Conservation (phyloP, 2,329 filamentous ascomycete species). For the Camillea tinctor region DNA sequence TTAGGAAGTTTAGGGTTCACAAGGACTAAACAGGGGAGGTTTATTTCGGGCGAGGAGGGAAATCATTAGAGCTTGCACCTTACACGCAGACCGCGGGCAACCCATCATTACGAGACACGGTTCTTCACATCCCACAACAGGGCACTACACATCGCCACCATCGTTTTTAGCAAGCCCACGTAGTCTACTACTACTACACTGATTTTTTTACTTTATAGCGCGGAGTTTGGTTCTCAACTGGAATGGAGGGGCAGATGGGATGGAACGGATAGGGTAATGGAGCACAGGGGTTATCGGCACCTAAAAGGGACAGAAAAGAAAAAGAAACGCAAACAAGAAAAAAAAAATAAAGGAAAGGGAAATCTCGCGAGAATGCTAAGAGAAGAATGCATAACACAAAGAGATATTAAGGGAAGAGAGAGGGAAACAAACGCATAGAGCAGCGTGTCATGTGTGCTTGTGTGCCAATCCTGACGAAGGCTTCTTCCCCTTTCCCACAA, state of each 20-base stretch:
- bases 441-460: too few relatives aligned
- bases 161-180: background rate
- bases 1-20: constrained; percentile 24
- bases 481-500: too few relatives aligned
- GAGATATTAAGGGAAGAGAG: too few relatives aligned
- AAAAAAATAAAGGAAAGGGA: background rate
- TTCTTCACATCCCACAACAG: background rate
- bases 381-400: background rate
- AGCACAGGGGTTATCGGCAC: background rate
- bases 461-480: too few relatives aligned
- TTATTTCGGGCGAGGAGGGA: background rate
- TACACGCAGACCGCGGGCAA: background rate
- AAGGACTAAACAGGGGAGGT: constrained; percentile 20
- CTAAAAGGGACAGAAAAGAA: background rate
- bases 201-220: background rate
- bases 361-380: background rate
- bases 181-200: background rate
- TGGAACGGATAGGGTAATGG: background rate
- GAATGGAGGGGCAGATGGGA: background rate
- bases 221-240: background rate
- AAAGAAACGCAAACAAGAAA: background rate
- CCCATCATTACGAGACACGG: constrained; percentile 6
- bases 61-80: background rate
- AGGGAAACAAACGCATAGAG: too few relatives aligned
- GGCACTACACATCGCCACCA: background rate